Percentiles rank a stretch among this genome's conserved stretches.
Evolutionary conservation across 2,329 filamentous ascomycete species (phyloP).

Genomic region (Xylariaceae sp.): DNA sequence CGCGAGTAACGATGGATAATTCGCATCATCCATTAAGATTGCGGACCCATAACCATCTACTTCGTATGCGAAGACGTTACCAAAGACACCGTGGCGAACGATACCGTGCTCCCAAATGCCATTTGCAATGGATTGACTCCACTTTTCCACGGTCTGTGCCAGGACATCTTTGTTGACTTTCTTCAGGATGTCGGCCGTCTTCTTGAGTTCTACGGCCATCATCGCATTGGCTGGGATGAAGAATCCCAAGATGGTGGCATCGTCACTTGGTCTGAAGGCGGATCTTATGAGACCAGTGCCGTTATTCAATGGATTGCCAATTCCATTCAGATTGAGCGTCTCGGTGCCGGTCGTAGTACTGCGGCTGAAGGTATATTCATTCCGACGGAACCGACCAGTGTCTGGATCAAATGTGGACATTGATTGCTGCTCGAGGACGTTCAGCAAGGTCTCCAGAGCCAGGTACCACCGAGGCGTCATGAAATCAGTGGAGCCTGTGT

Average conservation of each 20-base stretch:
- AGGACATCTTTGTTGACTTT: conserved; percentile 51
- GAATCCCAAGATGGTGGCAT: conserved; percentile 90
- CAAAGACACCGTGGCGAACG: conserved; percentile 68
- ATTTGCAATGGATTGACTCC: conserved; percentile 60
- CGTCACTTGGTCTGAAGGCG: conserved; percentile 91
- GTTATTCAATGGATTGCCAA: conserved; percentile 85
- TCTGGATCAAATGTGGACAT: conserved; percentile 71
- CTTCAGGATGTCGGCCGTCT: conserved; percentile 66
- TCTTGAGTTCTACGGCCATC: conserved; percentile 84
- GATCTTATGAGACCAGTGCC: conserved; percentile 84
- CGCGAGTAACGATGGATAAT: conserved; percentile 76
- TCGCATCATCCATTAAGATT: conserved; percentile 87
- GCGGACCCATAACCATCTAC: conserved; percentile 81
- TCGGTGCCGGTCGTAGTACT: conserved; percentile 80
- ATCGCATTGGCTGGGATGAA: conserved; percentile 95
- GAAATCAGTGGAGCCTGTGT: conserved; percentile 75
- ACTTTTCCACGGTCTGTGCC: conserved; percentile 52
- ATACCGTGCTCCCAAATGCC: conserved; percentile 85
- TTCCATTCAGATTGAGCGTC: conserved; percentile 74
- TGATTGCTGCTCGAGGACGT: conserved; percentile 74
- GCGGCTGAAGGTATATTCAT: conserved; percentile 85
- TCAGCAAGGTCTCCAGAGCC: conserved; percentile 70
- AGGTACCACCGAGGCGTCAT: conserved; percentile 72
- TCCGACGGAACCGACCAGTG: conserved; percentile 60
- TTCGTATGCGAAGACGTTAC: conserved; percentile 80